Evolutionary conservation across 108 stramenopile genomes (phyloP), one percentile per base, ranked within the genome.

Genomic region (Nitzschia sp.): DNA sequence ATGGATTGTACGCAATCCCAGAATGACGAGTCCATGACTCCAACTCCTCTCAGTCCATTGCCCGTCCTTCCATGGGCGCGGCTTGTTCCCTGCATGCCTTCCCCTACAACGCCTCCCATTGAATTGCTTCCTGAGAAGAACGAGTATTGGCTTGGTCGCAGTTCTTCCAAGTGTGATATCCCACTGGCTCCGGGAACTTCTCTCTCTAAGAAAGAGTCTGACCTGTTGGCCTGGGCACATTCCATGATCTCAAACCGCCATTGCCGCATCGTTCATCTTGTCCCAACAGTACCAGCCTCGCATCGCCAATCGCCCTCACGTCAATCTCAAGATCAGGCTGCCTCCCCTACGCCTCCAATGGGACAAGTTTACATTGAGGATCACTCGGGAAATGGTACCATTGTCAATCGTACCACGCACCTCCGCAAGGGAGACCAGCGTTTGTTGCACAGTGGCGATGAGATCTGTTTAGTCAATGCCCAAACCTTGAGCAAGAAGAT

Each of bases 351-450:
- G 17, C 29, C 46, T 48, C 46, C 14, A 6, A 48, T 24, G 38
- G 37, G 37, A 61, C 53, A 51, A 53, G 89, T 95, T n/a, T 93
- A 76, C 46, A 53, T 96, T 0, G 94, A 95, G 74, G 96, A 97
- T 68, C 80, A 85, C 51, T 92, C 91, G 39, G 91, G 89, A 14
- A 97, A 97, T 76, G 96, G 96, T 48, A 97, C 96, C 14, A 67
- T 87, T 51, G 77, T 97, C 72, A 97, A 97, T 63, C 75, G 79
- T 37, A 74, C 81, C 22, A 92, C 72, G 6, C 53, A 82, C 8
- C 68, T 97, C 15, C 59, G 79, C 26, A 77, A 73, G 50, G 90
- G 94, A 34, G 84, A 95, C 75, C 73, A 84, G 54, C 78, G 95
- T 9, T 54, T 90, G 57, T 71, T 97, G 8, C 91, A 96, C 57